These are phyloP conservation scores for Auriscalpium microsporum DNA, from an alignment of 768 basidiomycete species.

Conservation along the genomic window DNA sequence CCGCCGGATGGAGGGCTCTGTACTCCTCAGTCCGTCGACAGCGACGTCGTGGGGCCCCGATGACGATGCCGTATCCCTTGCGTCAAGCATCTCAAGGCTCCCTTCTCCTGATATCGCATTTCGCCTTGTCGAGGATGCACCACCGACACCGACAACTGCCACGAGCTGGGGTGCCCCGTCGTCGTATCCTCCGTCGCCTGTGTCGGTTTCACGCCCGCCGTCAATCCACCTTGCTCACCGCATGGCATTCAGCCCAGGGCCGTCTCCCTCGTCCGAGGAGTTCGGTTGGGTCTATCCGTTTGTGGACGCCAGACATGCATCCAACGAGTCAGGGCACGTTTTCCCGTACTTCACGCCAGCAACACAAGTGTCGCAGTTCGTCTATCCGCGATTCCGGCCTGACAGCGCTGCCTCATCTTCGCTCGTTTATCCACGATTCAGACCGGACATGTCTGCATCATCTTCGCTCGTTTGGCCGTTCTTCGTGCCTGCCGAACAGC, in stretches of 20 bases:
- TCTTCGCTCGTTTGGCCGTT: constrained; percentile 16
- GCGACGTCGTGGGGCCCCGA: constrained; percentile 20
- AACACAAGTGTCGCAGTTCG: background rate
- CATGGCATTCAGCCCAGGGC: constrained; percentile 41
- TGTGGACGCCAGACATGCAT: too few species aligned
- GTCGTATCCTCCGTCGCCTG: constrained; percentile 9
- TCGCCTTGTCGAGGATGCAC: constrained; percentile 19
- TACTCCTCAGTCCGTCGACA: constrained; percentile 34
- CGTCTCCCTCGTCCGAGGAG: constrained; percentile 7
- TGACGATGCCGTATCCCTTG: constrained; percentile 8
- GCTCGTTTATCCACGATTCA: background rate
- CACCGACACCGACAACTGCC: constrained; percentile 17
- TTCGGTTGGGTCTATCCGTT: too few species aligned
- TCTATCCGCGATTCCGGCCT: background rate
- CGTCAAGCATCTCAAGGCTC: constrained; percentile 7
- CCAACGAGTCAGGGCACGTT: background rate
- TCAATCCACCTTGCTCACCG: constrained; percentile 35
- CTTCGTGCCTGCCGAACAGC: background rate
- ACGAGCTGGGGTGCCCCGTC: constrained; percentile 14
- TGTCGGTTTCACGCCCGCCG: constrained; percentile 6
- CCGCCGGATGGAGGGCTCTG: constrained; percentile 37
- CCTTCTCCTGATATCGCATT: constrained; percentile 24
- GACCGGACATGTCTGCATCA: background rate
- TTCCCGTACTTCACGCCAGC: constrained; percentile 3
- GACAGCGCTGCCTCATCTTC: background rate